These are phyloP conservation scores for Luffa aegyptiaca DNA, from an alignment of 306 rosid genomes.

Conservation along the genomic window DNA sequence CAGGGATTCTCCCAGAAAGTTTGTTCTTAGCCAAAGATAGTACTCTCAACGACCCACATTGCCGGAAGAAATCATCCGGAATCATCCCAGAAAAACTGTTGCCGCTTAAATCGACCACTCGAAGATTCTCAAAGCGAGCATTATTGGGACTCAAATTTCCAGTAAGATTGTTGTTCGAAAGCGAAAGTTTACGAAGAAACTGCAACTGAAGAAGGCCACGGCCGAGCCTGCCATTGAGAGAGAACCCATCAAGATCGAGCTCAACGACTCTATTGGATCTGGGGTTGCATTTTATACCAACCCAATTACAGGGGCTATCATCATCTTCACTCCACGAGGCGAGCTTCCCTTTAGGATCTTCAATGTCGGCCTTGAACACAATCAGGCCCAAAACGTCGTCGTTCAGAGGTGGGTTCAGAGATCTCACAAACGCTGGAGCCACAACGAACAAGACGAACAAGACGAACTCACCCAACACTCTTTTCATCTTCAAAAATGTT, in stretches of 20 bases:
- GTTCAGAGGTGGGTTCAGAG: constrained; percentile 73
- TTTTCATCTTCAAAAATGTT: constrained; percentile 32
- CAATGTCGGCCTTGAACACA: constrained; percentile 82
- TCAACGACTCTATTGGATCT: constrained; percentile 85
- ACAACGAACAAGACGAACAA: constrained; percentile 26
- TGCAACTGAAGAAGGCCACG: constrained; percentile 68
- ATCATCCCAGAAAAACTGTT: constrained; percentile 62
- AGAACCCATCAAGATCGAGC: constrained; percentile 67
- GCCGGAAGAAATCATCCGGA: constrained; percentile 64
- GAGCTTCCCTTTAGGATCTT: constrained; percentile 71
- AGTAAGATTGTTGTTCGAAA: constrained; percentile 64
- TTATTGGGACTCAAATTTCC: constrained; percentile 57
- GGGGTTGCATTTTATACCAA: constrained; percentile 74
- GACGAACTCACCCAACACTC: not conserved
- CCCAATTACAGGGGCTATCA: constrained; percentile 70
- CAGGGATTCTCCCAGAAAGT: constrained; percentile 61
- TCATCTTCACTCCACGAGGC: constrained; percentile 86
- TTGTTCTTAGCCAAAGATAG: constrained; percentile 59
- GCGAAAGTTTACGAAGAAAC: constrained; percentile 59
- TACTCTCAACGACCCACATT: constrained; percentile 85
- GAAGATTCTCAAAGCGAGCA: constrained; percentile 53
- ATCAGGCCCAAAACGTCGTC: constrained; percentile 94
- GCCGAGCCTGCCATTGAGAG: constrained; percentile 74
- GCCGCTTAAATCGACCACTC: constrained; percentile 67
- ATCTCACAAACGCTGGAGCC: constrained; percentile 26